Evolutionary conservation across 2,329 filamentous ascomycete species (phyloP).

Genomic region (Fusarium succisae): DNA sequence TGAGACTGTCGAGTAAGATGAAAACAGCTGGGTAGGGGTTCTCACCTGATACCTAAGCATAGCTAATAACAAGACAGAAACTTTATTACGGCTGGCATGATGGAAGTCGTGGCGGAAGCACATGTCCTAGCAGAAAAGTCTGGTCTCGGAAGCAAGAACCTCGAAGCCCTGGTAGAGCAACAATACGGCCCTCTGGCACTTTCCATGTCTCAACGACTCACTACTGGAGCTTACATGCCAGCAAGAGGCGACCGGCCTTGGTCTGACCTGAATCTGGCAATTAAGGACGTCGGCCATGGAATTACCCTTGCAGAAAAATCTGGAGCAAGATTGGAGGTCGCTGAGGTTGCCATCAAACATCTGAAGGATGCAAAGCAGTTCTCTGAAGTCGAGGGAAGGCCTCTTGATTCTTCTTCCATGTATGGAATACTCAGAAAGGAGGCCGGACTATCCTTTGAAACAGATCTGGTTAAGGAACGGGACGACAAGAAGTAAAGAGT

Average conservation of each 20-base stretch:
- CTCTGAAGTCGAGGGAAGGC: constrained; percentile 46
- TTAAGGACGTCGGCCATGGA: constrained; percentile 63
- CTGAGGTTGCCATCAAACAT: constrained; percentile 54
- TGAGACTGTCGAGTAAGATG: constrained; percentile 55
- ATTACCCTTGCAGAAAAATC: constrained; percentile 53
- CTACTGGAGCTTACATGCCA: constrained; percentile 51
- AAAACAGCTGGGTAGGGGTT: constrained; percentile 56
- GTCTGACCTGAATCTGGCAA: constrained; percentile 59
- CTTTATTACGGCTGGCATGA: constrained; percentile 59
- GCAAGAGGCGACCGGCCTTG: constrained; percentile 49
- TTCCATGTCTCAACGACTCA: constrained; percentile 51
- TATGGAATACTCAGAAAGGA: constrained; percentile 57
- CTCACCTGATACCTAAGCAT: fast-evolving
- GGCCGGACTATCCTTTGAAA: constrained; percentile 57
- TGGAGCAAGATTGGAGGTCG: constrained; percentile 53
- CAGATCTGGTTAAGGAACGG: constrained; percentile 45
- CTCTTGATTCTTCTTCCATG: constrained; percentile 60
- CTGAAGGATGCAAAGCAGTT: constrained; percentile 54
- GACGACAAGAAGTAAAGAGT: constrained; percentile 30
- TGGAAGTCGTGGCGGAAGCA: constrained; percentile 59
- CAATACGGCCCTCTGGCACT: constrained; percentile 51
- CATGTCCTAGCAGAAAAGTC: constrained; percentile 60
- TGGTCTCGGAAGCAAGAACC: constrained; percentile 49
- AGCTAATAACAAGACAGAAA: constrained; percentile 47
- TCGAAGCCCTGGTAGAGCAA: constrained; percentile 55